Base-by-base conservation (phyloP, 768 basidiomycete genomes). In the Infundibulicybe gibba region DNA sequence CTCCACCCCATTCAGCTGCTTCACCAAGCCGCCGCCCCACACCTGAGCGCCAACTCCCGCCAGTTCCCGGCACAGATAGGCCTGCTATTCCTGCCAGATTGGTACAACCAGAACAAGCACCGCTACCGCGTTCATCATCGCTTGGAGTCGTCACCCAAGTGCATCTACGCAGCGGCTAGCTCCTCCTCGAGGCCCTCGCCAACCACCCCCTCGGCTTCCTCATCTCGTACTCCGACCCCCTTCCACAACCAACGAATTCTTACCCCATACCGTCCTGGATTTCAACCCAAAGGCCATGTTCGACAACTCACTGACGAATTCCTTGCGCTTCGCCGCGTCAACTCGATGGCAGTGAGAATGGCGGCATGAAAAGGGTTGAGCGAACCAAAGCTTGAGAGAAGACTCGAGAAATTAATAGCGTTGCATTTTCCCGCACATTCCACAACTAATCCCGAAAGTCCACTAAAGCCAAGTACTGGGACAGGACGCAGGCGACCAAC, bases 211-310 rank as follows among this genome's bases (percentile, higher is more conserved):
- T 14, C 17, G 10, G 6, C 14, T 4, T n/a, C 45, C 40, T 38
- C 54, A 25, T 45, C 48, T 44, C 30, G 35, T 11, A 25, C 49
- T 20, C 43, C 48, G 6, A 34, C 49, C 10, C 39, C 54, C 31
- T 41, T 42, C 16, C 47, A 43, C 34, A 49, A 42, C 12, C 52
- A 51, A 14, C 51, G 57, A 42, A 50, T 62, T 41, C 57, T 66
- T 4, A 81, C 85, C 1, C 87, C 85, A 2, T 98, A 98, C 61
- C 83, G 86, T 40, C 83, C 90, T 2, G 92, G 93, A 1, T 99
- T 97, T 61, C 95, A 99, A 61, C 95, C 95, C 5, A 87, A 77
- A 56, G 94, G 94, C 4, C 80, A 93, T 4, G 85, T 81, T 60
- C 70, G 84, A 11, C 82, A 77, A 5, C 79, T 87, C 32, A 97